phyloP scores from a whole-genome alignment of 345 rosid genomes.

The Camelina neglecta region DNA sequence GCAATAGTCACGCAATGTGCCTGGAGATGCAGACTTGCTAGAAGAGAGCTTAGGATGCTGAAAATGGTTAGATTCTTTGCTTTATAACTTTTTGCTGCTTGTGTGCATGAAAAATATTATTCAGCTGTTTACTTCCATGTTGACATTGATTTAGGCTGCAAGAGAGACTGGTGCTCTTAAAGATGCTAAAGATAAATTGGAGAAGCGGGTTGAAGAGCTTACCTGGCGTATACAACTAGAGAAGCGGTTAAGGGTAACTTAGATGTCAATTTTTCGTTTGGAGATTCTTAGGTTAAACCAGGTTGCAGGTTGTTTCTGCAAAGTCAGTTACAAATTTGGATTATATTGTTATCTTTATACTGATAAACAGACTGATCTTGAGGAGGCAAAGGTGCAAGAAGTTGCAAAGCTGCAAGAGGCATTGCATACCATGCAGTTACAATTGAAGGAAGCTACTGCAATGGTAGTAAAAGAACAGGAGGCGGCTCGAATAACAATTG shows the following conservation, averaged over 20 bases:
- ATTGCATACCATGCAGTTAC: slow-evolving; percentile 60
- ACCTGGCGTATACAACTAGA: slow-evolving; percentile 96
- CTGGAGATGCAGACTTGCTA: slow-evolving; percentile 94
- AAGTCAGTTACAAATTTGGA: slow-evolving; percentile 28
- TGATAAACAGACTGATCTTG: slow-evolving; percentile 76
- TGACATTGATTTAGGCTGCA: slow-evolving; percentile 67
- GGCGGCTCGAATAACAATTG: slow-evolving; percentile 81
- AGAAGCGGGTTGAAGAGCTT: slow-evolving; percentile 98
- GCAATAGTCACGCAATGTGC: slow-evolving; percentile 84
- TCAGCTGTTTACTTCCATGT: slow-evolving; percentile 31
- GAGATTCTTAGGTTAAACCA: slow-evolving; percentile 17
- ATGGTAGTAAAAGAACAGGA: slow-evolving; percentile 77
- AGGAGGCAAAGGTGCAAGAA: slow-evolving; percentile 89
- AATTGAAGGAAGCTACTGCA: slow-evolving; percentile 66
- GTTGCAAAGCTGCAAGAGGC: slow-evolving; percentile 71
- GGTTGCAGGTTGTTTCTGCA: slow-evolving; percentile 14
- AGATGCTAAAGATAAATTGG: slow-evolving; percentile 93
- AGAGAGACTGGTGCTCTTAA: slow-evolving; percentile 93
- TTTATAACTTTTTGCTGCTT: slow-evolving; percentile 14
- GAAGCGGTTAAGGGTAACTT: slow-evolving; percentile 86
- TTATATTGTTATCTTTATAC: slow-evolving; percentile 19
- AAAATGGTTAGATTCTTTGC: slow-evolving; percentile 71
- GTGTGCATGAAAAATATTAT: slow-evolving; percentile 24
- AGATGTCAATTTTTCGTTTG: slow-evolving; percentile 24
- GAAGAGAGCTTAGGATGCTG: slow-evolving; percentile 85